phyloP scores from a whole-genome alignment of 768 basidiomycete genomes.

The Mycena galericulata region DNA sequence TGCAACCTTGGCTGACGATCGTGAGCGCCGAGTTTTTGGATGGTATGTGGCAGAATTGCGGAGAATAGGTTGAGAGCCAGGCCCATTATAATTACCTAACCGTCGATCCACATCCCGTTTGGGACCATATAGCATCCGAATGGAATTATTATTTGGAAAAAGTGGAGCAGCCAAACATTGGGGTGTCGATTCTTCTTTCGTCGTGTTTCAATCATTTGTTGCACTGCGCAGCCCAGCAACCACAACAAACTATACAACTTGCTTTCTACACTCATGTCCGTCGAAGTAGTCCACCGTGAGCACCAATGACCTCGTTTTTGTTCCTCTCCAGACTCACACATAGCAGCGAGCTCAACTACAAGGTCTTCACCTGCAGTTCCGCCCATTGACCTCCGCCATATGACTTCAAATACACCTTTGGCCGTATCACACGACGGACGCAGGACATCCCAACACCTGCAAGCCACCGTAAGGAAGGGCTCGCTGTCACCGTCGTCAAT shows the following conservation, averaged over 20 bases:
- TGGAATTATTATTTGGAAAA: no score
- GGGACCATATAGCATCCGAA: no score
- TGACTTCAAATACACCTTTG: slow-evolving; percentile 63
- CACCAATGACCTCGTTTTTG: background rate
- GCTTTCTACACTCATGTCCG: slow-evolving; percentile 23
- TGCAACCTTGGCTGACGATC: no score
- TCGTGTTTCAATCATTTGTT: slow-evolving; percentile 10
- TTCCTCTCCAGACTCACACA: slow-evolving; percentile 8
- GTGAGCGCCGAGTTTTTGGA: no score
- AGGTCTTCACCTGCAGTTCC: slow-evolving; percentile 42
- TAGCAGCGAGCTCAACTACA: slow-evolving; percentile 26
- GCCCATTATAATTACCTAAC: no score
- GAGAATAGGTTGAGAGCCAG: no score
- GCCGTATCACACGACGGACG: slow-evolving; percentile 48
- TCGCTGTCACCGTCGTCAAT: slow-evolving; percentile 80
- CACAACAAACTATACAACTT: background rate
- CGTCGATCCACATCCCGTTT: no score
- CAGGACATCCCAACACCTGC: slow-evolving; percentile 62
- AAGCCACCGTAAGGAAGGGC: slow-evolving; percentile 58
- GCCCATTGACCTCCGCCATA: slow-evolving; percentile 64
- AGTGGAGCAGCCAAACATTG: slow-evolving; percentile 27
- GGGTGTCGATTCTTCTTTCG: no score
- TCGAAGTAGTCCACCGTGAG: slow-evolving; percentile 19
- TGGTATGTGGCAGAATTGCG: background rate
- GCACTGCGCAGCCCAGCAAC: background rate